Conservation (phyloP, 441 rosid genomes). For the Euphorbia schlechtendalii region DNA sequence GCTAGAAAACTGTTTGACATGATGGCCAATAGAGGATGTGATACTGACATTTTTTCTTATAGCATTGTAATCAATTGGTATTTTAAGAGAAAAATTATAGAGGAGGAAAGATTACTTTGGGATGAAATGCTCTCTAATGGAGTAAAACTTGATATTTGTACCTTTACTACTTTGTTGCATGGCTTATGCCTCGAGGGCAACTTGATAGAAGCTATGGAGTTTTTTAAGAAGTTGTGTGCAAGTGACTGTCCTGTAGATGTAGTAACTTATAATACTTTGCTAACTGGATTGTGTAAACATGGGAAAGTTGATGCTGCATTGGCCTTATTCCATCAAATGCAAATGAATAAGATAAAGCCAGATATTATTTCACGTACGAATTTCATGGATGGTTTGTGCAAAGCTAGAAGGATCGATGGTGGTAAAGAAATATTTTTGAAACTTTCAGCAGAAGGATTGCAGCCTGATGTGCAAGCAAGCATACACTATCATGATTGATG, state of each 20-base stretch:
- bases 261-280: no score
- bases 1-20: not conserved
- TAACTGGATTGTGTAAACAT: no score
- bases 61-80: not conserved
- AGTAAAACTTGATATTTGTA: not conserved
- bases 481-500: conserved; percentile 1
- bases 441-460: not conserved
- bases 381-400: conserved; percentile 6
- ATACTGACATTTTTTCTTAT: no score
- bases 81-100: not conserved
- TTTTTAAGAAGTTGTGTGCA: not conserved
- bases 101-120: not conserved
- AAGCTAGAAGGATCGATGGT: conserved; percentile 1
- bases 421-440: conserved; percentile 4
- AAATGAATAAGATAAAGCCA: not conserved
- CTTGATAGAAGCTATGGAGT: no score
- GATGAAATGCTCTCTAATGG: not conserved
- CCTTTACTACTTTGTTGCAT: not conserved
- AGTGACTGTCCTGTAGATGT: not conserved
- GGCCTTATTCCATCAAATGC: not conserved
- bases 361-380: not conserved
- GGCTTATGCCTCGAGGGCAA: not conserved
- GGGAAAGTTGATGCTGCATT: not conserved
- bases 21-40: not conserved
- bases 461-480: conserved; percentile 6